These are phyloP conservation scores for Serendipita sp. DNA, from an alignment of 768 basidiomycete genomes.

Conservation along the genomic window DNA sequence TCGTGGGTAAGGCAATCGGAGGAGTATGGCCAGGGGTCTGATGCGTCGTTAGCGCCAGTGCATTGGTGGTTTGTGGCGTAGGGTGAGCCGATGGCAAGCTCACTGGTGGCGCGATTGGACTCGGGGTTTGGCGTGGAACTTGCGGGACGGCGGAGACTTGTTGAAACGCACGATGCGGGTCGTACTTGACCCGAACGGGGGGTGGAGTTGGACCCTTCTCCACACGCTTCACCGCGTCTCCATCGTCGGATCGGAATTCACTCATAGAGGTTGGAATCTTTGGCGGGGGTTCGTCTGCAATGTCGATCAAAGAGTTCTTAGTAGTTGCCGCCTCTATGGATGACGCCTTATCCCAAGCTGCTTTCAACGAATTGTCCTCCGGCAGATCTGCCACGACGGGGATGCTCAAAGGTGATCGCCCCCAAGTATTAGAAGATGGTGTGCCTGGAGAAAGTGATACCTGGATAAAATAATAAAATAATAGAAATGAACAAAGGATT, in stretches of 20 bases:
- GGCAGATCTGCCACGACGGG: slow-evolving; percentile 49
- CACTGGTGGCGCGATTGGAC: background rate
- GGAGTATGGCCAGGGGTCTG: background rate
- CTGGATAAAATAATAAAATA: background rate
- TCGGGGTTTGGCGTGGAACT: background rate
- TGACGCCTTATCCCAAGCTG: slow-evolving; percentile 68
- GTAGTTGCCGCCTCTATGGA: slow-evolving; percentile 46
- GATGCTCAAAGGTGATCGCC: slow-evolving; percentile 32
- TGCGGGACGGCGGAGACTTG: slow-evolving; percentile 40
- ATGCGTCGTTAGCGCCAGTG: background rate
- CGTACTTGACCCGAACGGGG: slow-evolving; percentile 64
- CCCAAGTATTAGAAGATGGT: slow-evolving; percentile 15
- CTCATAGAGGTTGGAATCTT: slow-evolving; percentile 60
- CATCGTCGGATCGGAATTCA: slow-evolving; percentile 78
- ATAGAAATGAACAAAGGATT: too few species aligned
- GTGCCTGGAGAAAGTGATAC: slow-evolving; percentile 1
- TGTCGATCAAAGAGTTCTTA: slow-evolving; percentile 70
- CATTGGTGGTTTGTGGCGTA: background rate
- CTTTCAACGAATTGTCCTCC: slow-evolving; percentile 49
- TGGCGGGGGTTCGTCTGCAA: slow-evolving; percentile 65
- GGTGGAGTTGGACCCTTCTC: slow-evolving; percentile 33
- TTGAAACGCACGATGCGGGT: slow-evolving; percentile 77
- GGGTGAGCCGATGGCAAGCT: background rate
- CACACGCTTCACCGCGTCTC: slow-evolving; percentile 37
- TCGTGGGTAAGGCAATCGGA: background rate